These are phyloP conservation scores for Plantago major DNA, from an alignment of 257 asterid species.

Conservation along the genomic window DNA sequence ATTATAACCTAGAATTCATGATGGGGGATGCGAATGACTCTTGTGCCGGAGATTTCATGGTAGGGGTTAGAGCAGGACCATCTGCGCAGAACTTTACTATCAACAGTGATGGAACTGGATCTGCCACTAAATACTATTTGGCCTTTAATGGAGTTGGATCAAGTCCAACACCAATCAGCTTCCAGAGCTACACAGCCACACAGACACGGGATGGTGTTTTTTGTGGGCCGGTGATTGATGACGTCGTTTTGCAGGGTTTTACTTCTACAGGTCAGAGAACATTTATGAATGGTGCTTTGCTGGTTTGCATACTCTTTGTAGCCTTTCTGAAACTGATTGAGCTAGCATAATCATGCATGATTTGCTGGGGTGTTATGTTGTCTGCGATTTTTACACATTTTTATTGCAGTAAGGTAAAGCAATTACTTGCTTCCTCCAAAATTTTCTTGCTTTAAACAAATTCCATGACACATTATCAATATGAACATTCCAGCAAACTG, in stretches of 20 bases:
- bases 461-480: not conserved
- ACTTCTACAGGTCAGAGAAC: conserved; percentile 1
- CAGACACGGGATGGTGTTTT: conserved; percentile 40
- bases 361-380: not conserved
- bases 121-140: conserved; percentile 37
- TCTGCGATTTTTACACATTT: not conserved
- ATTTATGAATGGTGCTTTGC: conserved; percentile 14
- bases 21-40: conserved; percentile 67
- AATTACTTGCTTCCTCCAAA: not conserved
- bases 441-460: not conserved
- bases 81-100: conserved; percentile 41
- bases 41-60: conserved; percentile 43
- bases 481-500: not conserved
- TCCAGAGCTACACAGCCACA: conserved; percentile 38
- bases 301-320: conserved; percentile 24
- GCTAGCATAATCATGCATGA: conserved; percentile 2
- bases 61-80: conserved; percentile 52
- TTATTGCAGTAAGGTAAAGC: not conserved
- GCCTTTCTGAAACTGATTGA: conserved; percentile 22
- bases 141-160: conserved; percentile 33
- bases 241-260: not conserved
- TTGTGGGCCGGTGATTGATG: conserved; percentile 62
- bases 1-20: conserved; percentile 44
- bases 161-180: conserved; percentile 36
- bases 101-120: conserved; percentile 49